These are phyloP conservation scores for Earliella scabrosa DNA, from an alignment of 1,284 basidiomycete genomes.

Conservation along the genomic window DNA sequence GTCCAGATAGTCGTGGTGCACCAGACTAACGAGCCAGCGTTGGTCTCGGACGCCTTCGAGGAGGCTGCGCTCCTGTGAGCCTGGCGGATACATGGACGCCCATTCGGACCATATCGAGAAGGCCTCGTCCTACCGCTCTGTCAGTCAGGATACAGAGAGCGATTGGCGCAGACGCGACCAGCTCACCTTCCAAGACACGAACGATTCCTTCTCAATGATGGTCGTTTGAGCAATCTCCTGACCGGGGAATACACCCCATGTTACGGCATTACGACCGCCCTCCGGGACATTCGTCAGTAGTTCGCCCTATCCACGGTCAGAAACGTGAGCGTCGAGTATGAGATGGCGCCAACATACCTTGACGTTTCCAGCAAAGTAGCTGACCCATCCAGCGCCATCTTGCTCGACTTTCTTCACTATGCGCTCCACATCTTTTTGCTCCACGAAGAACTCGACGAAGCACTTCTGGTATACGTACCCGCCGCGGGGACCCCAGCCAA, in stretches of 20 bases:
- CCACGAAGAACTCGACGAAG: constrained; percentile 96
- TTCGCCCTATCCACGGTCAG: constrained; percentile 62
- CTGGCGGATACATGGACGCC: constrained; percentile 85
- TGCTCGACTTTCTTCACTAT: constrained; percentile 65
- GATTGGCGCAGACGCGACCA: too few species aligned
- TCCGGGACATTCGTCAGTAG: constrained; percentile 82
- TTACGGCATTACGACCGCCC: constrained; percentile 91
- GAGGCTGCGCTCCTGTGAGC: constrained; percentile 73
- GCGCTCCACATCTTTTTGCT: constrained; percentile 61
- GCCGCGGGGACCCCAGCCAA: constrained; percentile 92
- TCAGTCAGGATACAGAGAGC: too few species aligned
- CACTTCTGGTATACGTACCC: constrained; percentile 98
- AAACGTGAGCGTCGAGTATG: constrained; percentile 47
- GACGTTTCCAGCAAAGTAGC: constrained; percentile 86
- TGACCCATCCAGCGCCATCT: constrained; percentile 68
- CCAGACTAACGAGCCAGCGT: constrained; percentile 91
- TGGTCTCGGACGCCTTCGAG: constrained; percentile 75
- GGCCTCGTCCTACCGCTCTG: constrained; percentile 79
- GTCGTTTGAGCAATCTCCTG: constrained; percentile 97
- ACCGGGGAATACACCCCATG: constrained; percentile 98
- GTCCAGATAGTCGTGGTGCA: constrained; percentile 94
- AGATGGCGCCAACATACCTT: constrained; percentile 51
- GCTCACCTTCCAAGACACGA: constrained; percentile 89
- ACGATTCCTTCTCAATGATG: constrained; percentile 93
- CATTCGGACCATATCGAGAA: constrained; percentile 97